Base-by-base conservation (phyloP, 2,329 filamentous ascomycete species). In the Elsinoe batatas region DNA sequence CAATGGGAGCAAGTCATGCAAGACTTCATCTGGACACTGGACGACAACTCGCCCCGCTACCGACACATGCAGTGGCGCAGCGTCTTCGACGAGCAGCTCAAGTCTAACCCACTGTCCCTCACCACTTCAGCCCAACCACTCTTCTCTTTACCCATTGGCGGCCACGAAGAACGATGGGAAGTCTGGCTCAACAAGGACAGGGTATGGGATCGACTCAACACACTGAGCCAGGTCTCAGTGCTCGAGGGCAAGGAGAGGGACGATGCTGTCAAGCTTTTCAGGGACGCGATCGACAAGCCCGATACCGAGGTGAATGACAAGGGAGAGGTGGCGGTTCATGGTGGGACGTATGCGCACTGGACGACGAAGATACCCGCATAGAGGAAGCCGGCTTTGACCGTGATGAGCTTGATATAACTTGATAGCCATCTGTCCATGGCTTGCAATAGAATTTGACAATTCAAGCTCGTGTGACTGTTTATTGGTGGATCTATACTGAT, bases 201-300 rank as follows among this genome's bases (percentile, higher is more conserved):
- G 54, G 69, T 88, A 49, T 87, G 83, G 80, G 75, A 78, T 54
- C 76, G 86, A 35, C 76, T 84, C 58, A 74, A 73, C 47, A 89
- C 85, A 11, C 69, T 88, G 57, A 86, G 83, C 63, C 84, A 88
- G 64, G 78, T 89, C 58, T 78, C 81, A 3, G 74, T 83, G 53
- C 68, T 87, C 11, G 67, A 72, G 51, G 69, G 76, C 46, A 79
- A 75, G 1, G 71, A 76, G 54, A 72, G 75, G 43, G 75, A 74
- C 61, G 32, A 15, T 55, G 51, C 72, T 71, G 72, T 71, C 42
- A 68, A 71, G 57, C 77, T 84, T 58, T 77, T 82, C 53, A 73
- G 79, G 55, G 74, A 79, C 50, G 76, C 77, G 7, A 60, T 88
- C 58, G 71, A 73, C 30, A 71, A 68, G 12, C 70, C 72, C 1